These are phyloP conservation scores for Arthrobotrys sphaeroides DNA, from an alignment of 2,329 filamentous ascomycete genomes.

Conservation along the genomic window DNA sequence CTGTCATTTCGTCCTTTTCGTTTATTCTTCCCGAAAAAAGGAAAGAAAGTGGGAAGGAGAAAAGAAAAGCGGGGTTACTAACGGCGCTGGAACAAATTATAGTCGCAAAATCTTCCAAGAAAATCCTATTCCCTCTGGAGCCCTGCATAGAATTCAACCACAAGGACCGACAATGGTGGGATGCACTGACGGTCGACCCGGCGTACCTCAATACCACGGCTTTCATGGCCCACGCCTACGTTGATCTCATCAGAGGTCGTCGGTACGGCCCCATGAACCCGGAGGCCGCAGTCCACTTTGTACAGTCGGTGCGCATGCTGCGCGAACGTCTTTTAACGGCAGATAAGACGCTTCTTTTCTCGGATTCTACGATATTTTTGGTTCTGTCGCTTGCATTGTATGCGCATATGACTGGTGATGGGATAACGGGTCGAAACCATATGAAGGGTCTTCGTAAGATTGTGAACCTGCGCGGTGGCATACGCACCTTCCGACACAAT, in stretches of 20 bases:
- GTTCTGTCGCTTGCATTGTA: conserved; percentile 60
- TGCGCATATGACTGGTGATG: conserved; percentile 59
- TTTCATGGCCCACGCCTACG: conserved; percentile 60
- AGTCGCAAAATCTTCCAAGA: conserved; percentile 60
- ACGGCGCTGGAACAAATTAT: neutral
- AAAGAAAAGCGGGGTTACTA: too few relatives aligned
- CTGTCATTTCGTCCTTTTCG: too few relatives aligned
- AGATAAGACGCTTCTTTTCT: conserved; percentile 57
- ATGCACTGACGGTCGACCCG: conserved; percentile 59
- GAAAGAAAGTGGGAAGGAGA: too few relatives aligned
- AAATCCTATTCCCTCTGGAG: conserved; percentile 60
- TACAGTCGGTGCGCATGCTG: conserved; percentile 58
- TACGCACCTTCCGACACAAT: conserved; percentile 59
- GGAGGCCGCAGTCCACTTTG: conserved; percentile 56
- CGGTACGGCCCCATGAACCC: conserved; percentile 27
- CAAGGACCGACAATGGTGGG: conserved; percentile 58
- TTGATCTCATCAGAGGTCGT: conserved; percentile 55
- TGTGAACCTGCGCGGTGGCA: conserved; percentile 61
- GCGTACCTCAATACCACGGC: conserved; percentile 61
- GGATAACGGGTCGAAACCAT: conserved; percentile 59
- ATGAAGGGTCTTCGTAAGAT: conserved; percentile 61
- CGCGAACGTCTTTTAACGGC: conserved; percentile 58
- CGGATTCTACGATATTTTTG: conserved; percentile 59
- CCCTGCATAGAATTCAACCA: conserved; percentile 59
- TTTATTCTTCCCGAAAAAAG: neutral